Percentiles rank a stretch among this genome's conserved stretches.
These are phyloP conservation scores for Tolypocladium ovalisporum DNA, from an alignment of 2,329 filamentous ascomycete species.

Conservation along the genomic window DNA sequence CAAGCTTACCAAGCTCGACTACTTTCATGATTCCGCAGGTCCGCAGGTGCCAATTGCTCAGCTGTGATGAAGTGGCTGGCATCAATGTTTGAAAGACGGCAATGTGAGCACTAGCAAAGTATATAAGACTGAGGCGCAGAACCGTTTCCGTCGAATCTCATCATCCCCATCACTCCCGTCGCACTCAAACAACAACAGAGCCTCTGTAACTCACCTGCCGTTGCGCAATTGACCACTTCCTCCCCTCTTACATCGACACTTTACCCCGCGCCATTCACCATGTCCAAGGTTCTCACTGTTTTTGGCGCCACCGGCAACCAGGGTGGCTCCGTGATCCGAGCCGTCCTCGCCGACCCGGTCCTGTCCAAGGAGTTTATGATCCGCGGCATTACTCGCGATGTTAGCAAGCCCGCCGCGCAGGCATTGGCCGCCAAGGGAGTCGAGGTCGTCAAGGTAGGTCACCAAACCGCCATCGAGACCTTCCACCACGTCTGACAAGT, in stretches of 20 bases:
- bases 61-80: not conserved
- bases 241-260: not conserved
- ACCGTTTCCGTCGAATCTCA: not conserved
- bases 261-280: not conserved
- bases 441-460: conserved; percentile 27
- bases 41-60: not conserved
- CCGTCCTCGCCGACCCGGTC: conserved; percentile 33
- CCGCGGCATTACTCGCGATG: conserved; percentile 36
- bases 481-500: not conserved
- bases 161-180: not conserved
- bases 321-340: conserved; percentile 33
- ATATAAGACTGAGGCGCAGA: not conserved
- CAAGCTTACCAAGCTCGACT: not conserved
- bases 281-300: conserved; percentile 30
- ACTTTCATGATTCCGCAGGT: no score
- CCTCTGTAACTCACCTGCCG: not conserved
- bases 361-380: conserved; percentile 32
- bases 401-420: conserved; percentile 25
- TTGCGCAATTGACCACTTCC: not conserved
- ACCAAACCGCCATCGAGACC: not conserved
- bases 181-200: not conserved
- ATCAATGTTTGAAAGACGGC: not conserved
- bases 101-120: not conserved
- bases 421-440: conserved; percentile 28
- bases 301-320: conserved; percentile 39